These are phyloP conservation scores for Chrysopogon serrulatus DNA, from an alignment of 176 grass and related monocot species.

Conservation along the genomic window DNA sequence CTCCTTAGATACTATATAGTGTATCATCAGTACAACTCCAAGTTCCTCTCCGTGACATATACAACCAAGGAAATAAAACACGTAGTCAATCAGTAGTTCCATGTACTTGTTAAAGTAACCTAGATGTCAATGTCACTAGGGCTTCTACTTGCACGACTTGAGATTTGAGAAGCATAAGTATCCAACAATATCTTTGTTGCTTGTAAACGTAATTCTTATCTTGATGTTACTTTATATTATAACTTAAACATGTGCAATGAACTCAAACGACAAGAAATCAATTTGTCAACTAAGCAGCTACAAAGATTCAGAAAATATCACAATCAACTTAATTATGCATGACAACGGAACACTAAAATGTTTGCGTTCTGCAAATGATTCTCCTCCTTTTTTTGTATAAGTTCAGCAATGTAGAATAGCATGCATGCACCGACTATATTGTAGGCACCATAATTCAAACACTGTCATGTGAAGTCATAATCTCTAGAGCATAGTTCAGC, in stretches of 20 bases:
- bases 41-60: neutral
- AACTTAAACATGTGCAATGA: neutral
- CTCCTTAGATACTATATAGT: neutral
- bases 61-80: neutral
- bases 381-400: too few relatives aligned
- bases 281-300: neutral
- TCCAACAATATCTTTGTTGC: slow-evolving; percentile 3
- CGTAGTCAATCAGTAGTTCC: slow-evolving; percentile 20
- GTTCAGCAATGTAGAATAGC: too few relatives aligned
- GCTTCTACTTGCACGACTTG: slow-evolving; percentile 23
- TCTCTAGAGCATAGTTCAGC: too few relatives aligned
- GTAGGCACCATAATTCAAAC: too few relatives aligned
- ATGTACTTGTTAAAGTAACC: slow-evolving; percentile 4
- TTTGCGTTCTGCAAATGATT: too few relatives aligned
- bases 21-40: neutral
- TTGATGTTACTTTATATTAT: slow-evolving; percentile 14
- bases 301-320: too few relatives aligned
- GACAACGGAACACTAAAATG: too few relatives aligned
- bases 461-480: too few relatives aligned
- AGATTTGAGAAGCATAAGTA: neutral
- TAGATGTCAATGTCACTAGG: slow-evolving; percentile 11
- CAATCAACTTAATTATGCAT: too few relatives aligned
- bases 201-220: slow-evolving; percentile 8
- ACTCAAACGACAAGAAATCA: slow-evolving; percentile 2
- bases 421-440: too few relatives aligned